A percentile compares a stretch with the other conserved stretches of the same genome.
Evolutionary conservation across 495 filamentous ascomycete genomes (phyloP).

Genomic region (Pyronema domesticum): DNA sequence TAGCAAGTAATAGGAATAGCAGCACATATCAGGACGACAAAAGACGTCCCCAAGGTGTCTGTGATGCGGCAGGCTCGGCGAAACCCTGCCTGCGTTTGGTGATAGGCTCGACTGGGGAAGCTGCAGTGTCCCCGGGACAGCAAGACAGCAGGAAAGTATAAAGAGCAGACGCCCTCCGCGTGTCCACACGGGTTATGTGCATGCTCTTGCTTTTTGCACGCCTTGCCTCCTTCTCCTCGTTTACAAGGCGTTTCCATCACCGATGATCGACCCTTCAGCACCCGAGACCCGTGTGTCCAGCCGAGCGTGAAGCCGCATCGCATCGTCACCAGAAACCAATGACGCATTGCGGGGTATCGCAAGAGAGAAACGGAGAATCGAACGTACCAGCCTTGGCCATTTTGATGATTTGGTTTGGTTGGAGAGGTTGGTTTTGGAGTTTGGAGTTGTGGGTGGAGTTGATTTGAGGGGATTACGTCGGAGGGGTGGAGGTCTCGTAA

Average conservation of each 20-base stretch:
- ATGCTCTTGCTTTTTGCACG: background rate
- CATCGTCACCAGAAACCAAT: background rate
- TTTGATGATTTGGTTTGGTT: slow-evolving; percentile 31
- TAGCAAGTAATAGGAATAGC: background rate
- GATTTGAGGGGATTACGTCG: no score
- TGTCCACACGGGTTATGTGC: background rate
- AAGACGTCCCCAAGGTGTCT: slow-evolving; percentile 3
- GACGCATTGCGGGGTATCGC: background rate
- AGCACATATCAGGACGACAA: background rate
- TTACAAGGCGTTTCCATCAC: background rate
- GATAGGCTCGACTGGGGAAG: background rate
- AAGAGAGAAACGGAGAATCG: background rate
- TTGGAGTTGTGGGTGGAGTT: no score
- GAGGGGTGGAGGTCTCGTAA: no score
- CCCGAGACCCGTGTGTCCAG: background rate
- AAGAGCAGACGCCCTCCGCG: background rate
- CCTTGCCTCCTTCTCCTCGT: background rate
- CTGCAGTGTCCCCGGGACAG: background rate
- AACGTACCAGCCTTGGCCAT: slow-evolving; percentile 93
- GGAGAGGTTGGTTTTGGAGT: background rate
- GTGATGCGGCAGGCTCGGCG: background rate
- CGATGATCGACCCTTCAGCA: background rate
- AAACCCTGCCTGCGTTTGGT: background rate
- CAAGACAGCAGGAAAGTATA: background rate
- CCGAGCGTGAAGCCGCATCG: background rate